Base-by-base conservation (phyloP, 345 rosid species). In the Boechera stricta region DNA sequence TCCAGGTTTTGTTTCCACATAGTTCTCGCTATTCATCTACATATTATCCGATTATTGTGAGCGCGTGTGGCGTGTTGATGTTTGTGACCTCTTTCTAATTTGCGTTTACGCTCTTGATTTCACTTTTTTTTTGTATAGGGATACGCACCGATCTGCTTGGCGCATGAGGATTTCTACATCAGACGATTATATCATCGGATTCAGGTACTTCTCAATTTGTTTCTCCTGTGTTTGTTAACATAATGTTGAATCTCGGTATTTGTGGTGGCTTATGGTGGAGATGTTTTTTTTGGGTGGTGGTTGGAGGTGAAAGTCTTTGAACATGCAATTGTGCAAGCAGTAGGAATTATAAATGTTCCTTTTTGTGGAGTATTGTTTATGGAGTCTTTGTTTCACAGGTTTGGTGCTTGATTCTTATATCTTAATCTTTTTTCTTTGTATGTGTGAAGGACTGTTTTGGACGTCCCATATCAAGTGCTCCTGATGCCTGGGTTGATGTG, bases 81-180 rank as follows among this genome's bases (percentile, higher is more conserved):
- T 28, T 28, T 28, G 3, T 28, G 10, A 33, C 3, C 38, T 57
- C 26, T 58, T 59, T 58, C 1, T 5, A 33, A 0, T 33, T 4
- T 33, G 6, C 38, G 9, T 28, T 28, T 28, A 8, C 41, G 45
- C 6, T 55, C 21, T 4, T 53, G 36, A 64, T 44, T 47, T 56
- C 64, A 8, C 11, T 13, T 7, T 6, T 7, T 16, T 6, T 35
- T 44, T 2, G 10, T 41, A 13, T 61, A 94, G 90, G 99, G 98
- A 10, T 92, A 95, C 59, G 94, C 98, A 3, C 97, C 98, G 63
- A 95, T 95, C 87, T 92, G 96, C 66, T 73, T 91, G 67, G 97
- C 97, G 4, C 91, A 81, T 3, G 99, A 95, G 77, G 98, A 92
- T 82, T 95, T 95, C 87, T 91, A 95, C 79, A 84, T 79, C 69